Percentiles rank a stretch among this genome's conserved stretches.
phyloP scores from a whole-genome alignment of 2,329 filamentous ascomycete species.

The Didymella keratinophila region DNA sequence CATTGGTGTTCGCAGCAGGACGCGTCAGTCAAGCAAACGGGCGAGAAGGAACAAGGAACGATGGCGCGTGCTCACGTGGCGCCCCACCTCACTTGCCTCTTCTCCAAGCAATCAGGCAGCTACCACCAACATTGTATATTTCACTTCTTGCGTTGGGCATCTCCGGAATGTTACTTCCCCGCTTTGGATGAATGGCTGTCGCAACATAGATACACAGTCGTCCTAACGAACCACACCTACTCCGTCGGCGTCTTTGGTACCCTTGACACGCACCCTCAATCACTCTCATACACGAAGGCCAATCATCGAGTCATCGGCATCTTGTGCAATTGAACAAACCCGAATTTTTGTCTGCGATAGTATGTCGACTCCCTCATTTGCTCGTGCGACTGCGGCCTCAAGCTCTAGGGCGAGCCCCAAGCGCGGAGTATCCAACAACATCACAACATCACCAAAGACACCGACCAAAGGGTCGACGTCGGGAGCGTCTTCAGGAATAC shows the following conservation, averaged over 20 bases:
- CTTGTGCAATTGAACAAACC: no score
- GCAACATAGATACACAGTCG: neutral
- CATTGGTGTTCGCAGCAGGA: slow-evolving; percentile 17
- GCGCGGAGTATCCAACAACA: neutral
- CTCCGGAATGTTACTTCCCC: neutral
- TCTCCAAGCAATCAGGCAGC: slow-evolving; percentile 8
- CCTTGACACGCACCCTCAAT: neutral
- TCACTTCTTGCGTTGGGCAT: neutral
- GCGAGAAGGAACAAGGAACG: slow-evolving; percentile 24
- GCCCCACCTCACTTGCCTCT: slow-evolving; percentile 14
- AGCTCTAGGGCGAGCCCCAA: slow-evolving; percentile 12
- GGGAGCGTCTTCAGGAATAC: neutral
- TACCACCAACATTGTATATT: neutral
- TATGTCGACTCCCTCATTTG: slow-evolving; percentile 32
- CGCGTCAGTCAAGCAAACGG: slow-evolving; percentile 16
- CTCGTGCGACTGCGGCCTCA: slow-evolving; percentile 31
- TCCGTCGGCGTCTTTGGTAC: neutral
- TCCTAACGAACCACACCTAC: neutral
- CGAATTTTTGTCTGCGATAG: neutral
- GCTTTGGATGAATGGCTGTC: neutral
- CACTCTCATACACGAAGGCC: neutral
- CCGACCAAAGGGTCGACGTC: neutral
- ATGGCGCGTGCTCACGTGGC: slow-evolving; percentile 28
- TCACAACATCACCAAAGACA: neutral
- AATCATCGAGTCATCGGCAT: neutral